Percentiles rank a stretch among this genome's conserved stretches.
phyloP scores from a whole-genome alignment of 2,329 filamentous ascomycete genomes.

The Gnomoniopsis sp. region DNA sequence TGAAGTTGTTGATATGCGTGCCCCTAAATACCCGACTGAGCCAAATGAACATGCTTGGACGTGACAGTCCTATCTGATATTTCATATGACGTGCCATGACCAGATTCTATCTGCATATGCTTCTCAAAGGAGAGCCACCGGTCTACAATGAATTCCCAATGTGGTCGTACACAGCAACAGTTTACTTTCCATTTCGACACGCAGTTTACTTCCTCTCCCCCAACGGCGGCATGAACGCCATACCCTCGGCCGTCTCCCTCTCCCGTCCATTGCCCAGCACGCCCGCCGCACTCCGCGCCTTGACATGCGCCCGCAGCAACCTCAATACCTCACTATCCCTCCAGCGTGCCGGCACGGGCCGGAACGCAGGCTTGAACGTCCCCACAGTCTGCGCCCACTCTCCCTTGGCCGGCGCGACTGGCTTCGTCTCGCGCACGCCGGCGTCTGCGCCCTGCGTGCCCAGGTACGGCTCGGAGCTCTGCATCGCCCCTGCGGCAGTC shows the following conservation, averaged over 20 bases:
- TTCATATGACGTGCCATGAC: neutral
- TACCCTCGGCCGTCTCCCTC: constrained; percentile 35
- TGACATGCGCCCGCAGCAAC: constrained; percentile 78
- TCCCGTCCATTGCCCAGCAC: constrained; percentile 36
- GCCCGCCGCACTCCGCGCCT: constrained; percentile 61
- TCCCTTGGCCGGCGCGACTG: constrained; percentile 44
- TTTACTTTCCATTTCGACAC: neutral
- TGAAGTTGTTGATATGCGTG: constrained; percentile 7
- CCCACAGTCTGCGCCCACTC: constrained; percentile 98
- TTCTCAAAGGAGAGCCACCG: neutral
- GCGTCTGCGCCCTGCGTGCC: constrained; percentile 20
- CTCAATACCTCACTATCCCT: constrained; percentile 73
- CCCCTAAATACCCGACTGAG: constrained; percentile 1
- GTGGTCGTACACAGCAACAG: neutral
- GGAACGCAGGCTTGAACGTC: constrained; percentile 88
- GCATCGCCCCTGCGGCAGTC: constrained; percentile 27
- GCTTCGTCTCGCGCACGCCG: constrained; percentile 25
- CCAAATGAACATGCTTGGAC: constrained; percentile 2
- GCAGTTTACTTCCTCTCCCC: constrained; percentile 8
- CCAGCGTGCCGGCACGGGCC: constrained; percentile 86
- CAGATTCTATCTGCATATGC: neutral
- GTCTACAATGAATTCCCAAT: neutral
- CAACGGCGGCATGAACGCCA: constrained; percentile 57
- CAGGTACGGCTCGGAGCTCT: constrained; percentile 23
- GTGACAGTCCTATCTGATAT: constrained; percentile 1